phyloP scores from a whole-genome alignment of 345 rosid species.

The Hevea brasiliensis region DNA sequence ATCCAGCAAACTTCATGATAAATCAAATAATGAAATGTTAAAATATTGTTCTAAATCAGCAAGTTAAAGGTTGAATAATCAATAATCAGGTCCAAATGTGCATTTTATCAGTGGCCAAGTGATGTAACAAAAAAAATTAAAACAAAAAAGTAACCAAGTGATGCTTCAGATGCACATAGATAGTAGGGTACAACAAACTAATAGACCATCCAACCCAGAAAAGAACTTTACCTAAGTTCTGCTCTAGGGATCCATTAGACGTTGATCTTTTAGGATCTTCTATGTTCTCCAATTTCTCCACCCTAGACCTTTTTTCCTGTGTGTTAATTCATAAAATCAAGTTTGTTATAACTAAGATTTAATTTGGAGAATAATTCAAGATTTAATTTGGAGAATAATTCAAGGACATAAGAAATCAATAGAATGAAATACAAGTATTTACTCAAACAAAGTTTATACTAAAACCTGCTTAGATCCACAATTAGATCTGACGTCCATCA shows the following conservation, averaged over 20 bases:
- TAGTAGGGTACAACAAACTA: neutral
- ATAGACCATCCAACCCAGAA: constrained; percentile 1
- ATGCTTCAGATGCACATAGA: neutral
- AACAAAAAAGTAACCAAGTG: no score
- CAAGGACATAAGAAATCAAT: no score
- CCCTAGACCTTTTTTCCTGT: constrained; percentile 61
- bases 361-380: neutral
- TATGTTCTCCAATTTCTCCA: constrained; percentile 39
- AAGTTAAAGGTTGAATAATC: neutral
- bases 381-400: neutral
- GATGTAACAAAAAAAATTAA: no score
- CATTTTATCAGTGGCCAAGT: neutral
- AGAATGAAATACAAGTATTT: no score
- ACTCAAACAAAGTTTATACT: no score
- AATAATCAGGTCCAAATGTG: constrained; percentile 4
- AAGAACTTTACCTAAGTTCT: constrained; percentile 42
- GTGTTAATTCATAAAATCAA: constrained; percentile 19
- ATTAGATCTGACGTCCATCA: no score
- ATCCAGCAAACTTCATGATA: neutral
- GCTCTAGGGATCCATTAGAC: constrained; percentile 30
- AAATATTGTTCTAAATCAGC: neutral
- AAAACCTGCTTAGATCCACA: no score
- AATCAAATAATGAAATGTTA: neutral
- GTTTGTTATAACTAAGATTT: neutral
- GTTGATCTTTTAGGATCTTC: constrained; percentile 39